Base-by-base conservation (phyloP, 768 basidiomycete species). In the Russula sp. region DNA sequence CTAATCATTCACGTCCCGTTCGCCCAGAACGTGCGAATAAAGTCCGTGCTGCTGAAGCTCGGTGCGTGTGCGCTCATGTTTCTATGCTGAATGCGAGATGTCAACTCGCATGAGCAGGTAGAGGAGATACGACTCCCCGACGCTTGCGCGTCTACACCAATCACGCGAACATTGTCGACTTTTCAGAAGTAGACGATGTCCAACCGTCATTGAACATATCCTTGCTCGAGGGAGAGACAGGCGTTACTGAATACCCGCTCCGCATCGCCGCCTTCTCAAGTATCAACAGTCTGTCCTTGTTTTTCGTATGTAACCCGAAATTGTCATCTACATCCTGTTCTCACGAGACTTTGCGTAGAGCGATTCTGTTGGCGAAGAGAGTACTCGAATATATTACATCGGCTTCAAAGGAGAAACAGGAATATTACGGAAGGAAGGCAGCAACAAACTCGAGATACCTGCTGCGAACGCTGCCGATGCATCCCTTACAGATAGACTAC, bases 1-100 rank as follows among this genome's bases (percentile, higher is more conserved):
- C 77, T 92, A 59, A 87, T 93, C 69, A 79, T 94, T 63, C 89
- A 91, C 72, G 74, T 94, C 53, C 89, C 91, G 0, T 94, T 94
- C 76, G 80, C 80, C 0, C 81, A 91, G 71, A 88, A 85, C 69
- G 91, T 93, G 31, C 80, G 89, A 51, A 72, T 94, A 48, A 83
- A 83, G 63, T 90, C 91, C 18, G 71, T 94, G 6, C 70, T 92
- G 20, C 74, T 94, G 59, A 93, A 93, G 72, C 73, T 90, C 49
- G 91, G 91, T 89, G 70, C 48, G 63, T 55, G 69, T 3, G 27
- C 39, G 40, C 18, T 65, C 16, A 47, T 31, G 48, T 44, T 4
- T 10, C 66, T 55, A 52, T 55, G 49, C 58, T 49, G 51, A 22
- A 55, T 61, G 16, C 35, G 22, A n/a, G 18, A 63, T 61, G 55